Evolutionary conservation across 1,284 basidiomycete genomes (phyloP).

Genomic region (Melampsora larici-populina): DNA sequence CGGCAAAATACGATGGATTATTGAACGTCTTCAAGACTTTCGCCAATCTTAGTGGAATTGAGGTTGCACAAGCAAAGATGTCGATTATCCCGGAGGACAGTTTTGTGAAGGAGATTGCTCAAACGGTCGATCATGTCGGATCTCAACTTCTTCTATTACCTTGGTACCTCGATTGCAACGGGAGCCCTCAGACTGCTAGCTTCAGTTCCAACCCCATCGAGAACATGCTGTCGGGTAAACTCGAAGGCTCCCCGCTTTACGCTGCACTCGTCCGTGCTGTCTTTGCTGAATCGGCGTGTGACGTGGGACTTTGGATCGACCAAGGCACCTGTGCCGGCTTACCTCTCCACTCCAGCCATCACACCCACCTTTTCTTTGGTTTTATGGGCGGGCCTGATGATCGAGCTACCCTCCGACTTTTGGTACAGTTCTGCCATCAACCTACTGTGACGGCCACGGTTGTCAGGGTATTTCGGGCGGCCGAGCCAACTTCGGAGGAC

Average conservation of each 20-base stretch:
- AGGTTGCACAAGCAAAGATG: constrained; percentile 62
- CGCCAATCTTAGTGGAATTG: constrained; percentile 68
- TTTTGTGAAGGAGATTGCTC: constrained; percentile 66
- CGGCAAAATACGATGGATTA: constrained; percentile 72
- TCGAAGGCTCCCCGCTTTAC: constrained; percentile 51
- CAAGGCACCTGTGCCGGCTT: constrained; percentile 55
- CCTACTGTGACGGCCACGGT: constrained; percentile 69
- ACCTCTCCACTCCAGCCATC: constrained; percentile 50
- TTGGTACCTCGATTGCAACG: constrained; percentile 59
- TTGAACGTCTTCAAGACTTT: constrained; percentile 77
- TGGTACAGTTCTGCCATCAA: constrained; percentile 69
- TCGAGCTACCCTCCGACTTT: constrained; percentile 71
- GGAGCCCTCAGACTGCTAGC: constrained; percentile 46
- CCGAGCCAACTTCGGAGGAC: constrained; percentile 46
- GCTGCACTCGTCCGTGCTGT: constrained; percentile 71
- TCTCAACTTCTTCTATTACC: constrained; percentile 77
- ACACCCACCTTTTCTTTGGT: constrained; percentile 70
- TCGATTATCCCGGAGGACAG: constrained; percentile 69
- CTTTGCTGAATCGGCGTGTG: constrained; percentile 61
- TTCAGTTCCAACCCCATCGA: constrained; percentile 53
- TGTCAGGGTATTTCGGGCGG: constrained; percentile 59
- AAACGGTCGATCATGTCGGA: constrained; percentile 62
- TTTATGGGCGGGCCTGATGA: constrained; percentile 94
- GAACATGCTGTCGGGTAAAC: constrained; percentile 55
- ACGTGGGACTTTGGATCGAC: constrained; percentile 76